Conservation (phyloP, 305 asterid species). For the Fraxinus baroniana region DNA sequence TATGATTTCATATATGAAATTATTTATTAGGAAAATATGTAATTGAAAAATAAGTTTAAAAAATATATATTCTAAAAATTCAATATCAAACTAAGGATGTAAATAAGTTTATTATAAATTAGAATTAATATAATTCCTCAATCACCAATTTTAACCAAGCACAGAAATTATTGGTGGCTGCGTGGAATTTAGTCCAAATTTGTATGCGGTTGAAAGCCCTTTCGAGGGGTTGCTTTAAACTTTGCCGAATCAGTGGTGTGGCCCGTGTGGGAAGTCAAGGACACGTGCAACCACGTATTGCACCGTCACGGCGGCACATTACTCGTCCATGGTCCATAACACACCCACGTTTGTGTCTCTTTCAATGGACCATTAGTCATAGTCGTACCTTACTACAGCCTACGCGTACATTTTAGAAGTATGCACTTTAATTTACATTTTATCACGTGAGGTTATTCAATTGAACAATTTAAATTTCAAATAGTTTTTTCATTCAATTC, state of each 20-base stretch:
- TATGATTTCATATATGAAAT: too few relatives aligned
- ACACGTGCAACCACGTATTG: conserved; percentile 39
- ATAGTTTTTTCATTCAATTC: too few relatives aligned
- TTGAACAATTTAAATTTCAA: too few relatives aligned
- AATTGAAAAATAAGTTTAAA: background rate
- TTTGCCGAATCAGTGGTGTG: conserved; percentile 22
- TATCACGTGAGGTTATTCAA: too few relatives aligned
- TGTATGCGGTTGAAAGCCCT: conserved; percentile 8
- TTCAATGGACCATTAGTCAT: background rate
- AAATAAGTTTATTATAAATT: background rate
- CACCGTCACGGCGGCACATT: conserved; percentile 21
- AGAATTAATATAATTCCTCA: background rate
- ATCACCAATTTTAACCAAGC: background rate
- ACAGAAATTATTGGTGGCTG: background rate
- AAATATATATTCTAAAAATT: background rate
- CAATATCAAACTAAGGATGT: background rate
- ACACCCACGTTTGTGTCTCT: background rate
- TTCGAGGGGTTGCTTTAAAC: conserved; percentile 2
- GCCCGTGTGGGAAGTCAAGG: conserved; percentile 17
- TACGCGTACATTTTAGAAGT: background rate
- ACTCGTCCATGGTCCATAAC: conserved; percentile 1
- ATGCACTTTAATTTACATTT: background rate
- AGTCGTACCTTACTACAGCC: background rate
- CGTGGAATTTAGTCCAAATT: conserved; percentile 25
- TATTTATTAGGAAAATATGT: background rate